Conservation (phyloP, 139 green algal species). For the Picochlorum sp. region DNA sequence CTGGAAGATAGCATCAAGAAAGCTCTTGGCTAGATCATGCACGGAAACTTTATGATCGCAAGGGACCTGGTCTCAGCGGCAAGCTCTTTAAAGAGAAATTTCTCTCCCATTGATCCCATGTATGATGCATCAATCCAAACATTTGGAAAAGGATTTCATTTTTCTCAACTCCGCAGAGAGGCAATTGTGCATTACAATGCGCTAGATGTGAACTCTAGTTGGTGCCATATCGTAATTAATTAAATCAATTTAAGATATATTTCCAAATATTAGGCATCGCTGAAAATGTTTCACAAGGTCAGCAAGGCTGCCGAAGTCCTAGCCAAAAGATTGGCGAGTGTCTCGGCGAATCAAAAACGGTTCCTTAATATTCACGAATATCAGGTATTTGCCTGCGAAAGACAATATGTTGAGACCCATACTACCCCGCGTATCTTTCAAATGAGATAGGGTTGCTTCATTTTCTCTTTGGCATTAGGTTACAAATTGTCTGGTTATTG, state of each 20-base stretch:
- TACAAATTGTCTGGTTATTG: neutral
- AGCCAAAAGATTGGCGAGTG: neutral
- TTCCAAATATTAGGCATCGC: too few relatives aligned
- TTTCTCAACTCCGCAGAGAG: too few relatives aligned
- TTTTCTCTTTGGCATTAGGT: neutral
- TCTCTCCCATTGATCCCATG: too few relatives aligned
- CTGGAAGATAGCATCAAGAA: neutral
- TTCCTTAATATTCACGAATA: constrained; percentile 95
- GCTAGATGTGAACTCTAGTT: too few relatives aligned
- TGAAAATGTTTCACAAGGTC: neutral
- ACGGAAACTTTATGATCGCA: too few relatives aligned
- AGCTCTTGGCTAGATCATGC: too few relatives aligned
- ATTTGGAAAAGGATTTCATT: too few relatives aligned
- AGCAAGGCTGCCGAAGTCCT: neutral
- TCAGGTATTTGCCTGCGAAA: constrained; percentile 42
- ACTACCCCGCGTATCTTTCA: neutral
- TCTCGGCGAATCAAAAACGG: constrained; percentile 35
- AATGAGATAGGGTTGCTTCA: neutral
- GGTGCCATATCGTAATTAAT: too few relatives aligned
- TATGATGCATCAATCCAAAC: neutral
- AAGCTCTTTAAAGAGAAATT: too few relatives aligned
- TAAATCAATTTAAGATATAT: too few relatives aligned
- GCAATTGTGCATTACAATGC: too few relatives aligned
- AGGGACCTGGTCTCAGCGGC: too few relatives aligned
- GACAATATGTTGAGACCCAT: neutral